Conservation (phyloP, 768 basidiomycete species). For the Boletus barrowsii region DNA sequence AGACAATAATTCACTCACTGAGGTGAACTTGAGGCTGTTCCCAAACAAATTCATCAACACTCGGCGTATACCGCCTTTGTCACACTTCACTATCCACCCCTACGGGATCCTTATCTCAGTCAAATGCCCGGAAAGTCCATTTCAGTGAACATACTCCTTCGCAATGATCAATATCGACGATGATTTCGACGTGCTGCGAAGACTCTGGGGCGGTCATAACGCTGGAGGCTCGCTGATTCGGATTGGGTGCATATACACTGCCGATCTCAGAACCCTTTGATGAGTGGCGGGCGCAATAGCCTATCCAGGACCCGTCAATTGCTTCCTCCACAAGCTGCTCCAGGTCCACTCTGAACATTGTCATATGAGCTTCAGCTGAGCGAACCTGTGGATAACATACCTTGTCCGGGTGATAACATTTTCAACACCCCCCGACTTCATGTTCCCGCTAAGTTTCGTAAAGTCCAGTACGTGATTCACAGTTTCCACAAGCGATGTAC, state of each 20-base stretch:
- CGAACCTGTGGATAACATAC: conserved; percentile 38
- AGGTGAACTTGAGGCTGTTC: conserved; percentile 91
- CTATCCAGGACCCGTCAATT: conserved; percentile 93
- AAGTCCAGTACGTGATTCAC: conserved; percentile 97
- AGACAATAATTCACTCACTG: conserved; percentile 41
- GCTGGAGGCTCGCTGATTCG: conserved; percentile 43
- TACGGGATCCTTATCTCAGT: conserved; percentile 29
- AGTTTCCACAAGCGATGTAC: conserved; percentile 92
- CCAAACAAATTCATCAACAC: conserved; percentile 95
- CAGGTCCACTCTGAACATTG: conserved; percentile 56
- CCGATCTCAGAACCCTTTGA: conserved; percentile 80
- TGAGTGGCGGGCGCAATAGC: conserved; percentile 76
- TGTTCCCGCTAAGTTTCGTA: conserved; percentile 87
- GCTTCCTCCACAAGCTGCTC: conserved; percentile 85
- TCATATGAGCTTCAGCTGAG: background rate
- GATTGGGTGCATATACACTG: conserved; percentile 81
- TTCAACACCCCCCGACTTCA: conserved; percentile 73
- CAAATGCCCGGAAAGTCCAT: background rate
- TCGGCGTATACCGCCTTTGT: conserved; percentile 88
- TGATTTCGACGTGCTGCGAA: conserved; percentile 69
- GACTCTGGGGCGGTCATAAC: conserved; percentile 34
- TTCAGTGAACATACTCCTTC: conserved; percentile 47
- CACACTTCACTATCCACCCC: conserved; percentile 87
- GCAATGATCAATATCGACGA: conserved; percentile 80
- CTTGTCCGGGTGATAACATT: conserved; percentile 67